phyloP scores from a whole-genome alignment of 352 stramenopile genomes.

The Phytophthora syringae region DNA sequence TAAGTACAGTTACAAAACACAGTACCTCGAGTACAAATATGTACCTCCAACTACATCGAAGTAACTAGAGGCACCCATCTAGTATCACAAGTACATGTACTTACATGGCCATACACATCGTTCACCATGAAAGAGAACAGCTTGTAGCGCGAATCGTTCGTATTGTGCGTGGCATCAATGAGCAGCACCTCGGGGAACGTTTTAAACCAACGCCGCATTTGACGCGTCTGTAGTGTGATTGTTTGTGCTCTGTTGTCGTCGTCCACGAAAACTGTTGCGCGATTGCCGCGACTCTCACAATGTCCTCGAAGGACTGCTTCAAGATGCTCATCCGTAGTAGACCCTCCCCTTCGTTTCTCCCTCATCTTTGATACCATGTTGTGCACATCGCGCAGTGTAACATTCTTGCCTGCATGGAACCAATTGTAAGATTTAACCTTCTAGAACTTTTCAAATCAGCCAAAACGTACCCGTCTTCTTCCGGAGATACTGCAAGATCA shows the following conservation, averaged over 20 bases:
- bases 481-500: slow-evolving; percentile 7
- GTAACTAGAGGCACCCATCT: slow-evolving; percentile 1
- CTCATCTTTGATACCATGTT: slow-evolving; percentile 2
- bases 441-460: neutral
- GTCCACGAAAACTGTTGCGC: neutral
- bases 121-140: slow-evolving; percentile 6
- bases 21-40: neutral
- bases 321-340: neutral
- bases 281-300: neutral
- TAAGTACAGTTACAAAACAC: neutral
- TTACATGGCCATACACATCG: slow-evolving; percentile 2
- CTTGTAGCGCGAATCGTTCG: slow-evolving; percentile 6
- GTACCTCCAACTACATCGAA: neutral
- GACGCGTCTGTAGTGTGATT: slow-evolving; percentile 1
- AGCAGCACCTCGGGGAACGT: slow-evolving; percentile 4
- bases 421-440: neutral
- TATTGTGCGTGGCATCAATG: slow-evolving; percentile 9
- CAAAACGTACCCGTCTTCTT: slow-evolving; percentile 8
- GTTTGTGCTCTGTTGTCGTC: neutral
- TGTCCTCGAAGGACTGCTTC: neutral
- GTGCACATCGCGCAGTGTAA: slow-evolving; percentile 1
- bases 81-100: neutral
- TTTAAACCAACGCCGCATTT: slow-evolving; percentile 2
- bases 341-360: neutral
- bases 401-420: neutral